A percentile compares a stretch with the other conserved stretches of the same genome.
Evolutionary conservation across 2,329 filamentous ascomycete species (phyloP).

Genomic region (Diplodia scrobiculata): DNA sequence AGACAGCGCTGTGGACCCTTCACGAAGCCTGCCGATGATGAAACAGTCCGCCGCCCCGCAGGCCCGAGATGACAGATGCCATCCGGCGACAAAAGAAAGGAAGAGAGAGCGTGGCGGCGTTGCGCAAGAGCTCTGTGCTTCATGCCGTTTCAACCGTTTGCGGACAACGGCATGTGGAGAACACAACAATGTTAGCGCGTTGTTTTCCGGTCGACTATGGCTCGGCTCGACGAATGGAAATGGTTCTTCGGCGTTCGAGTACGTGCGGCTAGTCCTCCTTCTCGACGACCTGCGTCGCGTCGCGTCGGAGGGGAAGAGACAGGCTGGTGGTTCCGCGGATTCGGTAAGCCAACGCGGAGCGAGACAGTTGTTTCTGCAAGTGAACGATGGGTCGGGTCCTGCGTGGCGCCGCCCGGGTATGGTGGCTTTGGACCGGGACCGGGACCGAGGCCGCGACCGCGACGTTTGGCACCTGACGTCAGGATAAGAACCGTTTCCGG

Average conservation of each 20-base stretch:
- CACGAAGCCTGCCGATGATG: not conserved
- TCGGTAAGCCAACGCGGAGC: not conserved
- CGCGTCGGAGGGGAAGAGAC: too few relatives aligned
- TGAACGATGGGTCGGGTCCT: not conserved
- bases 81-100: not conserved
- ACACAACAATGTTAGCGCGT: not conserved
- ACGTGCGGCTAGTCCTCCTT: not conserved
- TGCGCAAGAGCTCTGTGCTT: not conserved
- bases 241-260: not conserved
- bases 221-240: too few relatives aligned
- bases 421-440: not conserved
- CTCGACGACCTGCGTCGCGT: too few relatives aligned
- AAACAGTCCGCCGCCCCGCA: not conserved
- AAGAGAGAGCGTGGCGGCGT: not conserved
- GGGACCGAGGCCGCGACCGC: not conserved
- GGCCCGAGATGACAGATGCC: not conserved
- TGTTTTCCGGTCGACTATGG: not conserved
- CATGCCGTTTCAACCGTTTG: constrained; percentile 21
- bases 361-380: not conserved
- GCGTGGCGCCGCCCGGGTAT: not conserved
- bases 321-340: not conserved
- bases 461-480: constrained; percentile 16
- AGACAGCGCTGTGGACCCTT: not conserved
- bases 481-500: constrained; percentile 12
- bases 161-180: not conserved